A percentile compares a stretch with the other conserved stretches of the same genome.
Evolutionary conservation across 768 basidiomycete species (phyloP).

Genomic region (Pulveroboletus sp.): DNA sequence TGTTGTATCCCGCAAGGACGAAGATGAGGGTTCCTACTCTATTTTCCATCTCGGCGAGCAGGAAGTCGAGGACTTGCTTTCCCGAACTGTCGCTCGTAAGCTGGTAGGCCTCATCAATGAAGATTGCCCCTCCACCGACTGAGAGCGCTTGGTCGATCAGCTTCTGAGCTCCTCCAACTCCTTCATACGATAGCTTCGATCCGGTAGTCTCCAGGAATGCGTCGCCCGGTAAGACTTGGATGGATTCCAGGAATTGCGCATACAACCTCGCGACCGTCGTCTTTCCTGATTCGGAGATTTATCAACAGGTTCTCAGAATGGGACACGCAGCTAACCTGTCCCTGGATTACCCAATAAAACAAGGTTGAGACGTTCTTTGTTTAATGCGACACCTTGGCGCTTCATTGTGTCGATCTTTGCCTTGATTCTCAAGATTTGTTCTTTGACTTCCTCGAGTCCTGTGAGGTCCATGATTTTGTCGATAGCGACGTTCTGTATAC

Average conservation of each 20-base stretch:
- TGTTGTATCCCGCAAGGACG: constrained; percentile 67
- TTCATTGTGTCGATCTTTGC: constrained; percentile 49
- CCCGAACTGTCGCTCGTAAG: constrained; percentile 51
- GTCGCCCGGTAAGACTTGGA: constrained; percentile 49
- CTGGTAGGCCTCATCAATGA: constrained; percentile 74
- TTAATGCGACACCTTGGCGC: constrained; percentile 50
- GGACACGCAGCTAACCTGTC: neutral
- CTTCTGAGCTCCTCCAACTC: constrained; percentile 49
- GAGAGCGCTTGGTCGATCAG: constrained; percentile 45
- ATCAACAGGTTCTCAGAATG: neutral
- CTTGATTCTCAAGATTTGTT: constrained; percentile 52
- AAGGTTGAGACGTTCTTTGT: constrained; percentile 57
- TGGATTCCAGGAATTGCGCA: constrained; percentile 56
- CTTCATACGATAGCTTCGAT: constrained; percentile 53
- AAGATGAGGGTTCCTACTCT: constrained; percentile 60
- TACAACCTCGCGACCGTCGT: constrained; percentile 67
- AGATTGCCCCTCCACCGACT: constrained; percentile 61
- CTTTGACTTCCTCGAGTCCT: constrained; percentile 63
- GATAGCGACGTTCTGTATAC: constrained; percentile 48
- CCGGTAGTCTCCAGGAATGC: constrained; percentile 63
- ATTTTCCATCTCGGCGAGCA: constrained; percentile 74
- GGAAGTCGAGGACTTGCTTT: constrained; percentile 63
- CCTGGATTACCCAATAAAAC: constrained; percentile 32
- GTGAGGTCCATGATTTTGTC: constrained; percentile 68
- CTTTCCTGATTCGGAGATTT: constrained; percentile 43